A percentile compares a stretch with the other conserved stretches of the same genome.
These are phyloP conservation scores for Daldinia grandis DNA, from an alignment of 495 filamentous ascomycete genomes.

Conservation along the genomic window DNA sequence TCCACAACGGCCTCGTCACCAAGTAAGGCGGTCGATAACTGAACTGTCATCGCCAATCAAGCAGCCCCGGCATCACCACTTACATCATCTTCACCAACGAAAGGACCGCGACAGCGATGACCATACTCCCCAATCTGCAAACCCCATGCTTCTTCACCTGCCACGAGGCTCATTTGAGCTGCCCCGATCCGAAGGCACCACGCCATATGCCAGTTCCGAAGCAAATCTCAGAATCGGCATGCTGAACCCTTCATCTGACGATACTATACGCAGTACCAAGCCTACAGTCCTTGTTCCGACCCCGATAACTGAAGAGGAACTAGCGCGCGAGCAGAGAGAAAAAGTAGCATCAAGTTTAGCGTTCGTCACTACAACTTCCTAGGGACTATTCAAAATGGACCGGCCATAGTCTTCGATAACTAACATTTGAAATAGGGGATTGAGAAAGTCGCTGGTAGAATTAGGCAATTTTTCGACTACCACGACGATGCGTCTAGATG, in stretches of 20 bases:
- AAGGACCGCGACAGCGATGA: constrained; percentile 54
- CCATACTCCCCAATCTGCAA: constrained; percentile 44
- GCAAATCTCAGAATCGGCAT: constrained; percentile 53
- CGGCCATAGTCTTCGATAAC: constrained; percentile 3
- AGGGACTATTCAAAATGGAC: not conserved
- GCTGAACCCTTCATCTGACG: constrained; percentile 45
- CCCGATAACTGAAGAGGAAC: constrained; percentile 44
- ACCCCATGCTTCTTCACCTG: constrained; percentile 37
- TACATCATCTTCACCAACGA: constrained; percentile 52
- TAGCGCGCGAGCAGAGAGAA: constrained; percentile 53
- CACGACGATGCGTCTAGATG: constrained; percentile 79
- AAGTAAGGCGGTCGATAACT: constrained; percentile 58
- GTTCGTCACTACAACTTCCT: constrained; percentile 41
- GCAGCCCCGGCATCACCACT: constrained; percentile 53
- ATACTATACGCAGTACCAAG: constrained; percentile 23
- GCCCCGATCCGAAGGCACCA: constrained; percentile 53
- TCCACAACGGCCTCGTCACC: constrained; percentile 56
- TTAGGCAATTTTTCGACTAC: constrained; percentile 58
- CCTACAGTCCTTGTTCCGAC: constrained; percentile 21
- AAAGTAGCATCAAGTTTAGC: constrained; percentile 51
- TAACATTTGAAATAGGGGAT: constrained; percentile 47
- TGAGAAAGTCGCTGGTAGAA: constrained; percentile 53
- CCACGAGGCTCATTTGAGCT: constrained; percentile 50
- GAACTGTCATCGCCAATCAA: constrained; percentile 60
- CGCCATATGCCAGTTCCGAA: constrained; percentile 54